A percentile compares a stretch with the other conserved stretches of the same genome.
Conservation (phyloP, 2,329 filamentous ascomycete species). For the Aspergillus carbonarius region DNA sequence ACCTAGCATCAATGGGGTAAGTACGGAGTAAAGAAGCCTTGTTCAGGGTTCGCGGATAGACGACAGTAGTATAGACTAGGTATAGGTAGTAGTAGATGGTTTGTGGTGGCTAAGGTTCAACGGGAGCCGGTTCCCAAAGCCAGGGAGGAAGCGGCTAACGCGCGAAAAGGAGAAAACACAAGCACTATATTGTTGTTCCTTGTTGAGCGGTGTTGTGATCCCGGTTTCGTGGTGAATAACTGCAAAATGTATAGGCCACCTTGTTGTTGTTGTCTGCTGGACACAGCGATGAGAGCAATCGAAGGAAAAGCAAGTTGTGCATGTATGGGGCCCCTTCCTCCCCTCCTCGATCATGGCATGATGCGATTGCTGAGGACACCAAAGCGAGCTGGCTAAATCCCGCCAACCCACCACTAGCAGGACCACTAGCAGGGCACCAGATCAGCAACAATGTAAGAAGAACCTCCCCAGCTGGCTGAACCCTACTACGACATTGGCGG, state of each 20-base stretch:
- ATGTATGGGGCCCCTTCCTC: background rate
- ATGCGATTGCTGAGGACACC: conserved; percentile 2
- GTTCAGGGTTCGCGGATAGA: background rate
- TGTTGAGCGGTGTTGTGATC: background rate
- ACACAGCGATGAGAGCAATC: background rate
- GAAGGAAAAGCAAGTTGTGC: conserved; percentile 1
- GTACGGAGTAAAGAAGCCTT: background rate
- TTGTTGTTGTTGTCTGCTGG: background rate
- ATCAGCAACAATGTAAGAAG: conserved; percentile 1
- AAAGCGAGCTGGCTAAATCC: background rate
- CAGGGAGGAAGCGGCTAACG: conserved; percentile 10
- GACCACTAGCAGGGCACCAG: background rate
- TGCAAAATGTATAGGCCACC: background rate
- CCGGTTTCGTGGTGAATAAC: background rate
- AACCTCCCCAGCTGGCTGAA: conserved; percentile 3
- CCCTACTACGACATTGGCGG: background rate
- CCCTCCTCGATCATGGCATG: background rate
- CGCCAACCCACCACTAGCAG: background rate
- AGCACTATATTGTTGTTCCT: background rate
- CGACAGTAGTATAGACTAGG: background rate
- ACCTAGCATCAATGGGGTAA: background rate
- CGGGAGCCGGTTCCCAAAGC: background rate
- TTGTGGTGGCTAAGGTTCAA: conserved; percentile 2
- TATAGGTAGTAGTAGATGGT: background rate
- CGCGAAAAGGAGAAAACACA: conserved; percentile 6